These are phyloP conservation scores for Ustilago tritici DNA, from an alignment of 1,284 basidiomycete genomes.

Conservation along the genomic window DNA sequence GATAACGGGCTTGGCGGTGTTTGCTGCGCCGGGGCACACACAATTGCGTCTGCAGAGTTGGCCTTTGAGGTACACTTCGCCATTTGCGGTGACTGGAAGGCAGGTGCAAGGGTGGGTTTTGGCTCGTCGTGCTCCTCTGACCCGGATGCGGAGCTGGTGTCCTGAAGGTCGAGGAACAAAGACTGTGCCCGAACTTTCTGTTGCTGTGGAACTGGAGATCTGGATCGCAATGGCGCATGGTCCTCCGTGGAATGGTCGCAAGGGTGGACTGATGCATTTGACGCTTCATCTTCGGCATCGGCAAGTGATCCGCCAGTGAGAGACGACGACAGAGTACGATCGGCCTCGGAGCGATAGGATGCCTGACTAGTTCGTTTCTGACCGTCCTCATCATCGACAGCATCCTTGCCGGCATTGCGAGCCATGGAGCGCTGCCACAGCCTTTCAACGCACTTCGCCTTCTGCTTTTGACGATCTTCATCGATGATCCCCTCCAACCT, in stretches of 20 bases:
- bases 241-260: conserved; percentile 28
- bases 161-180: conserved; percentile 35
- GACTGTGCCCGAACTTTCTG: conserved; percentile 15
- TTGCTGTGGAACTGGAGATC: conserved; percentile 2
- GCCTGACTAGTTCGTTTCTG: conserved; percentile 17
- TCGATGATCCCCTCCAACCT: conserved; percentile 65
- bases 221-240: not conserved
- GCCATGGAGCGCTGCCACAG: conserved; percentile 55
- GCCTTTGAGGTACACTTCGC: conserved; percentile 5
- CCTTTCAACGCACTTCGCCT: conserved; percentile 54
- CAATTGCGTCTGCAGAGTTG: conserved; percentile 5
- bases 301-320: conserved; percentile 41
- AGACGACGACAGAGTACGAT: conserved; percentile 31
- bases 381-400: not conserved
- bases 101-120: not conserved
- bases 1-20: not conserved
- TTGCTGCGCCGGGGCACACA: not conserved
- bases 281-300: conserved; percentile 37
- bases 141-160: conserved; percentile 31
- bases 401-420: conserved; percentile 31
- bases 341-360: conserved; percentile 24
- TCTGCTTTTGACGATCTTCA: conserved; percentile 57
- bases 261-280: conserved; percentile 24
- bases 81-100: not conserved
- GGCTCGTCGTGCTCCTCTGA: conserved; percentile 4